These are phyloP conservation scores for Hygrocybe punicea DNA, from an alignment of 768 basidiomycete species.

Conservation along the genomic window DNA sequence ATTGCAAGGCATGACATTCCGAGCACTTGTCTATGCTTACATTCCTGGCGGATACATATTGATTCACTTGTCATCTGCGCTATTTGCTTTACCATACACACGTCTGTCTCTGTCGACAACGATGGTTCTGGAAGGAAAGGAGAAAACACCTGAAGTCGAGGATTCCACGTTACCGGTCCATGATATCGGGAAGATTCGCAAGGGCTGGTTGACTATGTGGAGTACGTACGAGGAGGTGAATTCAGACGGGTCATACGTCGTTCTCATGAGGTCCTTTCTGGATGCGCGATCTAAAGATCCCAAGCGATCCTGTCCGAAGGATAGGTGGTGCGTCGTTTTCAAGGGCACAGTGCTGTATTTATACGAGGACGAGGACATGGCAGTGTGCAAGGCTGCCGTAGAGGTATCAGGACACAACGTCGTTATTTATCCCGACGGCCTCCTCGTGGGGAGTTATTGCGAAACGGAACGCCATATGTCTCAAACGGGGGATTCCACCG, in stretches of 20 bases:
- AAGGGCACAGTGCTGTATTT: conserved; percentile 90
- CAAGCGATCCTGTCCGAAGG: conserved; percentile 78
- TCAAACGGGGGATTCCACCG: conserved; percentile 49
- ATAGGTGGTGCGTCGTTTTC: conserved; percentile 88
- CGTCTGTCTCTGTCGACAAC: conserved; percentile 71
- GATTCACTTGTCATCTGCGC: conserved; percentile 64
- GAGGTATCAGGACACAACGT: conserved; percentile 80
- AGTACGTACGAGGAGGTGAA: conserved; percentile 68
- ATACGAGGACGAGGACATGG: conserved; percentile 94
- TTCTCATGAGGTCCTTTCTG: conserved; percentile 71
- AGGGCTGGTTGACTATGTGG: conserved; percentile 81
- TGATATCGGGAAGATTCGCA: conserved; percentile 63
- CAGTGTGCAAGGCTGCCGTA: conserved; percentile 90
- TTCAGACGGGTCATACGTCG: conserved; percentile 69
- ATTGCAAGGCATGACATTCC: conserved; percentile 52
- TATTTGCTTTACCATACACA: conserved; percentile 62
- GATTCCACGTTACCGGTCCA: conserved; percentile 19
- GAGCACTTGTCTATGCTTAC: conserved; percentile 76
- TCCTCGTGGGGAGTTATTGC: conserved; percentile 86
- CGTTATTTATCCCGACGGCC: conserved; percentile 66
- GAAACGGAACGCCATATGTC: conserved; percentile 83
- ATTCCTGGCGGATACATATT: conserved; percentile 88
- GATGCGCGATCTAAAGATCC: conserved; percentile 84
- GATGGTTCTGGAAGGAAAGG: conserved; percentile 41
- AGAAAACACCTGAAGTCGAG: conserved; percentile 21